A percentile compares a stretch with the other conserved stretches of the same genome.
phyloP scores from a whole-genome alignment of 192 early-diverging fungal genomes.

The Podila horticola region DNA sequence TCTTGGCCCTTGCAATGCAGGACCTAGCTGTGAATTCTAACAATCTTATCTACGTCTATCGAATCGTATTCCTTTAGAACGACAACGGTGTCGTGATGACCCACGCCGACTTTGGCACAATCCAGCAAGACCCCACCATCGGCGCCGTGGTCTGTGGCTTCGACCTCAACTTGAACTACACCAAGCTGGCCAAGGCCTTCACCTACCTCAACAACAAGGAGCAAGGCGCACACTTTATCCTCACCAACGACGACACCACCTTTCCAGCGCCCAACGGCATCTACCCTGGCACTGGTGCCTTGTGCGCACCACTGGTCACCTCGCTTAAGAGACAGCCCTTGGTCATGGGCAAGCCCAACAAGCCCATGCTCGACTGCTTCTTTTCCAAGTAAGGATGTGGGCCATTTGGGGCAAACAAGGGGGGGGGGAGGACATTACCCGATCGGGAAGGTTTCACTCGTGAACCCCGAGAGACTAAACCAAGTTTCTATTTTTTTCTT shows the following conservation, averaged over 20 bases:
- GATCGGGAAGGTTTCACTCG: no score
- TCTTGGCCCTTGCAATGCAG: no score
- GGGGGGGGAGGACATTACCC: background rate
- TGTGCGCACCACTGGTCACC: constrained; percentile 77
- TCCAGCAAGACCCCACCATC: constrained; percentile 60
- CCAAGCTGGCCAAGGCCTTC: constrained; percentile 92
- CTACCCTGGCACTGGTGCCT: constrained; percentile 88
- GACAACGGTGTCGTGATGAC: constrained; percentile 36
- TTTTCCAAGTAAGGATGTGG: constrained; percentile 70
- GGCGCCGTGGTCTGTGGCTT: constrained; percentile 96
- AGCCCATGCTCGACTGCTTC: constrained; percentile 95
- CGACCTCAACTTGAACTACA: constrained; percentile 92
- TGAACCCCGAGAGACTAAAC: no score
- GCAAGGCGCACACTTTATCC: constrained; percentile 81
- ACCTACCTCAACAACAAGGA: constrained; percentile 78
- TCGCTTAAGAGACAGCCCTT: constrained; percentile 85
- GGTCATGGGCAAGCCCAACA: constrained; percentile 94
- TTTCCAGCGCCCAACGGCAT: constrained; percentile 82
- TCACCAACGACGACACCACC: constrained; percentile 94
- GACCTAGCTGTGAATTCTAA: background rate
- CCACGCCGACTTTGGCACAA: constrained; percentile 26
- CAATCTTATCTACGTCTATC: background rate
- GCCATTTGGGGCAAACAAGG: no score
- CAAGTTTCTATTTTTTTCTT: background rate
- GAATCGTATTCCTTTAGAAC: constrained; percentile 1